Base-by-base conservation (phyloP, 2,329 filamentous ascomycete genomes). In the Verticillium alfalfae region DNA sequence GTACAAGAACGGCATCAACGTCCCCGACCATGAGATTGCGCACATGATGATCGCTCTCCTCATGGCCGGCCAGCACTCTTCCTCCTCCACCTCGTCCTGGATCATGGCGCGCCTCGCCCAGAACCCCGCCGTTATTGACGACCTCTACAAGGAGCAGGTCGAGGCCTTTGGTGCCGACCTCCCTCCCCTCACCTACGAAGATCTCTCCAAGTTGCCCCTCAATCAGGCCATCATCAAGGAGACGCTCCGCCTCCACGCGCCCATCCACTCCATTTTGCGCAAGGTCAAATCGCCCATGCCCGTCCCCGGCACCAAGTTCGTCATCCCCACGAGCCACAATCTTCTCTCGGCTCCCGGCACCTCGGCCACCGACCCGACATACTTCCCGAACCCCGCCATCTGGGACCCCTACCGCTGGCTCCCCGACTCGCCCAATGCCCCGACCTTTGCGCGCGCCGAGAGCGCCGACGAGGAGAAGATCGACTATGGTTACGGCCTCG, bases 341-440 rank as follows among this genome's bases (percentile, higher is more conserved):
- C 86, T 98, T 55, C 87, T 98, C 66, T 88, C 93, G 45, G 92
- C 93, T 1, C 93, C 93, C 1, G 92, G 92, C 66, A 90, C 95
- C 66, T 90, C 90, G 22, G 88, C 89, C 59, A 83, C 87, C 61
- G 88, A 91, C 63, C 79, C 85, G 26, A 76, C 84, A 63, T 90
- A 89, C 79, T 98, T 98, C 82, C 90, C 92, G 22, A 85, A 96
- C 68, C 90, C 93, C 7, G 78, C 89, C 26, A 74, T 84, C 59
- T 98, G 94, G 93, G 89, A 97, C 72, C 94, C 94, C 58, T 92
- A 95, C 77, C 89, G 94, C 62, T 98, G 94, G 94, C 87, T 92
- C 68, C 82, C 85, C 65, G 86, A 84, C 62, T 85, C 85, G 52
- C 78, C 80, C 60, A 82, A 83, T 64, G 84, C 79, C 34, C 83